These are phyloP conservation scores for Haplosporangium sp. DNA, from an alignment of 371 early-diverging fungal genomes.

Conservation along the genomic window DNA sequence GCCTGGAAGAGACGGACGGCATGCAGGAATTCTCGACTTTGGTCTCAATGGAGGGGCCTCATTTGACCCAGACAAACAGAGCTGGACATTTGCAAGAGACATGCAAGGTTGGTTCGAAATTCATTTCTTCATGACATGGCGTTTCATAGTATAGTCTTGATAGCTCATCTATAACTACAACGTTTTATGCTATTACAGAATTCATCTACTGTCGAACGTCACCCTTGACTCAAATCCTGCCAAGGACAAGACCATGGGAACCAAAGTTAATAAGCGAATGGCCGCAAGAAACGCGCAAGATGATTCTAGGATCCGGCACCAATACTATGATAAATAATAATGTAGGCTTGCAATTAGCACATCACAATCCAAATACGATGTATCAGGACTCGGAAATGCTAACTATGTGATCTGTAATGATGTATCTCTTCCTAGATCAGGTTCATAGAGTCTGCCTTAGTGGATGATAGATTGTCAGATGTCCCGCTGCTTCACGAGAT, in stretches of 20 bases:
- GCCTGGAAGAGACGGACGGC: constrained; percentile 15
- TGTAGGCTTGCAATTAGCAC: neutral
- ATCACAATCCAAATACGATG: too few species aligned
- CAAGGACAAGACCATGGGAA: constrained; percentile 35
- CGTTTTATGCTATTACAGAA: constrained; percentile 2
- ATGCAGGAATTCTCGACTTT: constrained; percentile 38
- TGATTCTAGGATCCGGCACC: neutral
- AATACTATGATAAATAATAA: neutral
- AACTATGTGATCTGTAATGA: neutral
- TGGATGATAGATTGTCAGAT: constrained; percentile 12
- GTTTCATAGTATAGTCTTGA: neutral
- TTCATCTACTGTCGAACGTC: constrained; percentile 21
- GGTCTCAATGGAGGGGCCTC: constrained; percentile 39
- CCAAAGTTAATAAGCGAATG: constrained; percentile 16
- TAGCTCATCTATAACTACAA: neutral
- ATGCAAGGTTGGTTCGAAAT: constrained; percentile 15
- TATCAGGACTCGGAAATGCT: too few species aligned
- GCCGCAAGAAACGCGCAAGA: constrained; percentile 5
- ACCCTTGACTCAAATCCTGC: constrained; percentile 34
- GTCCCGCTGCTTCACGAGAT: constrained; percentile 12
- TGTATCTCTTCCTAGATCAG: constrained; percentile 12
- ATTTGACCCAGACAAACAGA: constrained; percentile 11
- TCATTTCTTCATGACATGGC: neutral
- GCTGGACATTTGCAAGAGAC: constrained; percentile 24
- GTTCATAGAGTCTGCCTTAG: constrained; percentile 12